These are phyloP conservation scores for Arachnopeziza araneosa DNA, from an alignment of 2,329 filamentous ascomycete genomes.

Conservation along the genomic window DNA sequence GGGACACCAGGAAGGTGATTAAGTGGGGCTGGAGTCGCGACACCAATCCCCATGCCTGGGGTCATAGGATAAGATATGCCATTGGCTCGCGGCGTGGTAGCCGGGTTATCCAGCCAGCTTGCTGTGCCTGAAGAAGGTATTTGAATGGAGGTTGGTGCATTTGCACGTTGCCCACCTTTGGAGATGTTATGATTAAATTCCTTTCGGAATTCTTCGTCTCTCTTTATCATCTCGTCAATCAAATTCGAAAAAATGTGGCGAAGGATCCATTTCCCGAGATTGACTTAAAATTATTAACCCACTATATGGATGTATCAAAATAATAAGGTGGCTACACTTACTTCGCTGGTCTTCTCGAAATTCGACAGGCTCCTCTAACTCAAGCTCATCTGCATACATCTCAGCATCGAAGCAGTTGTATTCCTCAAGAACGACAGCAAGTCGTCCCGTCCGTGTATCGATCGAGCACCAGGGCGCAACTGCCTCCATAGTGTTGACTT, in stretches of 20 bases:
- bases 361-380: conserved; percentile 65
- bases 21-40: conserved; percentile 58
- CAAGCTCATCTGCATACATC: conserved; percentile 88
- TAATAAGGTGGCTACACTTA: conserved; percentile 38
- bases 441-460: conserved; percentile 84
- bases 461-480: conserved; percentile 96
- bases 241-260: conserved; percentile 86
- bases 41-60: conserved; percentile 71
- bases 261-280: conserved; percentile 93
- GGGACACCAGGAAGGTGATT: conserved; percentile 40
- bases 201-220: conserved; percentile 70
- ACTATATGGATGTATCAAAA: neutral
- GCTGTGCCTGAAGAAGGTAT: conserved; percentile 40
- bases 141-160: conserved; percentile 57
- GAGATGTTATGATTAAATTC: conserved; percentile 59
- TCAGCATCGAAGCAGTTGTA: conserved; percentile 98
- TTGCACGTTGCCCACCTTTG: conserved; percentile 50
- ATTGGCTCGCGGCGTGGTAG: conserved; percentile 58
- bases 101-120: conserved; percentile 35
- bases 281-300: conserved; percentile 55
- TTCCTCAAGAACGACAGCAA: conserved; percentile 86
- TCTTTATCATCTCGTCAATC: conserved; percentile 82
- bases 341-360: conserved; percentile 93
- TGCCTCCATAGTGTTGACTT: conserved; percentile 81
- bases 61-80: conserved; percentile 57